These are phyloP conservation scores for Russula griseocarnosa DNA, from an alignment of 768 basidiomycete species.

Conservation along the genomic window DNA sequence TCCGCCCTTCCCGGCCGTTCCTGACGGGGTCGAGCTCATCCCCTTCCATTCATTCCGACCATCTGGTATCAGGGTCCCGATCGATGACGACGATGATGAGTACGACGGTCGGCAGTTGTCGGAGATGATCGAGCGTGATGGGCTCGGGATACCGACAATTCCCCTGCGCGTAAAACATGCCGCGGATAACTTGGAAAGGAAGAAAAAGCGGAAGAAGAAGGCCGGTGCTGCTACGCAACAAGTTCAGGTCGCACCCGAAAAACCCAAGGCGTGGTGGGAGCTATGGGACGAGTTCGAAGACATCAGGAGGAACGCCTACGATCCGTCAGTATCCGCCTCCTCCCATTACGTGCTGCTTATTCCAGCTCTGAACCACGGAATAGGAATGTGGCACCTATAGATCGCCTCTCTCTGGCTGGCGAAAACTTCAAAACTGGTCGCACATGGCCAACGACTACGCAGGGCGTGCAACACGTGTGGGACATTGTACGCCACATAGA, in stretches of 20 bases:
- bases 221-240: constrained; percentile 33
- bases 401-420: constrained; percentile 57
- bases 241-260: constrained; percentile 28
- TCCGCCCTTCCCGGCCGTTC: constrained; percentile 48
- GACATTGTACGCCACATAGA: constrained; percentile 48
- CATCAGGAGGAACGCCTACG: constrained; percentile 40
- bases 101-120: background rate
- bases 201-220: constrained; percentile 50
- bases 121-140: constrained; percentile 57
- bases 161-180: constrained; percentile 49
- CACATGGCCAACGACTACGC: constrained; percentile 38
- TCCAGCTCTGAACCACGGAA: background rate
- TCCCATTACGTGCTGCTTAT: background rate
- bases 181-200: constrained; percentile 53
- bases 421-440: constrained; percentile 49
- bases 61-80: constrained; percentile 51
- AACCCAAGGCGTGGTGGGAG: constrained; percentile 55
- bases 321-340: constrained; percentile 37
- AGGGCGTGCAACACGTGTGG: constrained; percentile 47
- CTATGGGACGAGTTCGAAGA: constrained; percentile 66
- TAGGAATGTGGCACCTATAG: constrained; percentile 46
- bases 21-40: constrained; percentile 46
- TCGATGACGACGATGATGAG: constrained; percentile 34
- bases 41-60: constrained; percentile 57
- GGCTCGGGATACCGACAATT: constrained; percentile 63